A percentile compares a stretch with the other conserved stretches of the same genome.
Conservation (phyloP, 148 eudicot genomes). For the Polygonum aviculare region DNA sequence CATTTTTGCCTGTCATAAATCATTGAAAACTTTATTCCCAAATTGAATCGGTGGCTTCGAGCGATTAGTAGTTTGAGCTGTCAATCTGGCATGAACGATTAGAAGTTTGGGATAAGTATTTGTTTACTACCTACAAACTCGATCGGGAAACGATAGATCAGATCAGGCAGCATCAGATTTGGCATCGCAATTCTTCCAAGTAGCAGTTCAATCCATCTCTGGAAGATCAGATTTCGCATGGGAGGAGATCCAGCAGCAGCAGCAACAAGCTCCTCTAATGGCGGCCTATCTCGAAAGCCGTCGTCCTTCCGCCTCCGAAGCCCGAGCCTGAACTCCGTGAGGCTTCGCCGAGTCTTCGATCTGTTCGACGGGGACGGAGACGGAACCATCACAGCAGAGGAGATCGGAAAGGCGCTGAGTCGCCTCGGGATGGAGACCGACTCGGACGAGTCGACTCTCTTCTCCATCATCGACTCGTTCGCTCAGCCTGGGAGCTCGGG, state of each 20-base stretch:
- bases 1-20: too few species aligned
- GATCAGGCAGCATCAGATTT: too few species aligned
- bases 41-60: not conserved
- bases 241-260: not conserved
- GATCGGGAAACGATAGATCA: too few species aligned
- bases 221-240: not conserved
- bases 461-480: conserved; percentile 30
- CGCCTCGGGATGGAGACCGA: conserved; percentile 57
- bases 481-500: conserved; percentile 37
- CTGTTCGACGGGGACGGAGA: conserved; percentile 70
- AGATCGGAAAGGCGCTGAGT: conserved; percentile 52
- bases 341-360: conserved; percentile 73
- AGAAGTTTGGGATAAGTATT: not conserved
- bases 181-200: too few species aligned
- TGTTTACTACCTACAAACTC: not conserved
- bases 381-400: conserved; percentile 41
- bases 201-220: not conserved
- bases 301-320: conserved; percentile 59
- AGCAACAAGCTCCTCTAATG: not conserved
- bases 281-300: not conserved
- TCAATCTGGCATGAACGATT: not conserved
- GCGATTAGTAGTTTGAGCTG: not conserved
- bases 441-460: conserved; percentile 20
- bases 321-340: conserved; percentile 58
- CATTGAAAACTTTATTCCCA: not conserved